Evolutionary conservation across 179 eudicot genomes (phyloP).

Genomic region (Pouteria campechiana): DNA sequence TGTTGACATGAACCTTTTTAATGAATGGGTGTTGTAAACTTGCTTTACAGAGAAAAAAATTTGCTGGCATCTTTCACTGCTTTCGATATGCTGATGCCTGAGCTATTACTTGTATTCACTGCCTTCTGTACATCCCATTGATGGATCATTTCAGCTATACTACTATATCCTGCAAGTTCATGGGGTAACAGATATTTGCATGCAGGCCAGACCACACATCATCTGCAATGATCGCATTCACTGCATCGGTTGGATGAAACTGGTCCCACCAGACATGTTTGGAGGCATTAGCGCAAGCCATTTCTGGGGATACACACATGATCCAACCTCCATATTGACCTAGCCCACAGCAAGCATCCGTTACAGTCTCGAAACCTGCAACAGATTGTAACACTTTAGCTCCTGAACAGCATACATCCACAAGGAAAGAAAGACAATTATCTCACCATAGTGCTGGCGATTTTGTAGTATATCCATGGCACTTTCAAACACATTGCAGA

Average conservation of each 20-base stretch:
- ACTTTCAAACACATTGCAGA: conserved; percentile 62
- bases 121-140: too few relatives aligned
- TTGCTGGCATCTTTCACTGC: too few relatives aligned
- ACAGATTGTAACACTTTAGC: background rate
- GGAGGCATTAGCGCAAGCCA: conserved; percentile 75
- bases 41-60: too few relatives aligned
- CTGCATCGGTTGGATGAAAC: conserved; percentile 84
- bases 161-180: conserved; percentile 54
- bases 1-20: too few relatives aligned
- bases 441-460: conserved; percentile 42
- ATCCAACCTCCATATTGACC: conserved; percentile 74
- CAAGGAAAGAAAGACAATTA: background rate
- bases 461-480: conserved; percentile 70
- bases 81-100: too few relatives aligned
- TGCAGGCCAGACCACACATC: conserved; percentile 84
- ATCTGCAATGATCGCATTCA: conserved; percentile 62
- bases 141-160: too few relatives aligned
- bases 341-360: conserved; percentile 75
- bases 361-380: conserved; percentile 51
- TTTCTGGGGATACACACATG: conserved; percentile 58
- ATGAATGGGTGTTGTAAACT: too few relatives aligned
- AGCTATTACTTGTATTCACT: too few relatives aligned
- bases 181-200: conserved; percentile 70
- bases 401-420: background rate
- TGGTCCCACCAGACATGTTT: conserved; percentile 93